Evolutionary conservation across 176 grass and related monocot genomes (phyloP).

Genomic region (Poa pratensis): DNA sequence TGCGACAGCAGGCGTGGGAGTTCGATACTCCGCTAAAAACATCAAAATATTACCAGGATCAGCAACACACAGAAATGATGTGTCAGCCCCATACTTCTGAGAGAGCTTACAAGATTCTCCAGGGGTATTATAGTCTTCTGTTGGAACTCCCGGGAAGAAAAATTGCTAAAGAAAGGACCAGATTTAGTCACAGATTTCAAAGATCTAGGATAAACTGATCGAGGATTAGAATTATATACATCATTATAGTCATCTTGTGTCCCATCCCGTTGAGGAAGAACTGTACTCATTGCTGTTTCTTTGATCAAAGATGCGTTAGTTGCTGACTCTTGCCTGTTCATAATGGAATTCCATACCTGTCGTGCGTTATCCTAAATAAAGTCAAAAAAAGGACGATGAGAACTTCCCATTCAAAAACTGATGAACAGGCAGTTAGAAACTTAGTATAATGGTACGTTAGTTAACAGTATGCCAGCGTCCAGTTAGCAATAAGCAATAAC

Average conservation of each 20-base stretch:
- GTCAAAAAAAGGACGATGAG: conserved; percentile 29
- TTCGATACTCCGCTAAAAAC: conserved; percentile 63
- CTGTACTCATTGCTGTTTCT: conserved; percentile 28
- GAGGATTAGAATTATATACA: conserved; percentile 57
- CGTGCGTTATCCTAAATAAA: conserved; percentile 42
- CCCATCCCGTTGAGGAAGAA: conserved; percentile 72
- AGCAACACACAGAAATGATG: not conserved
- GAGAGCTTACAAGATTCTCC: conserved; percentile 60
- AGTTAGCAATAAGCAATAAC: conserved; percentile 21
- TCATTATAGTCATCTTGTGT: conserved; percentile 84
- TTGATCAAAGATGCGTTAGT: conserved; percentile 31
- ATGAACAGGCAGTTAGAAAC: not conserved
- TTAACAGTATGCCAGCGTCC: not conserved
- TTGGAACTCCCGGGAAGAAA: conserved; percentile 69
- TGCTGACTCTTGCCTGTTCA: conserved; percentile 44
- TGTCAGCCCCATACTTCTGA: conserved; percentile 10
- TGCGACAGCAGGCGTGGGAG: conserved; percentile 60
- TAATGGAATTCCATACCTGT: conserved; percentile 48
- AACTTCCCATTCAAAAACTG: not conserved
- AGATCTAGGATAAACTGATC: conserved; percentile 18
- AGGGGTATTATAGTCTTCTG: conserved; percentile 83
- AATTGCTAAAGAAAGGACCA: conserved; percentile 50
- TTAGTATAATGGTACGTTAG: not conserved
- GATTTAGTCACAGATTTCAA: conserved; percentile 21
- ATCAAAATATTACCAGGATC: conserved; percentile 32